These are phyloP conservation scores for Begonia fuchsioides DNA, from an alignment of 306 rosid species.

Conservation along the genomic window DNA sequence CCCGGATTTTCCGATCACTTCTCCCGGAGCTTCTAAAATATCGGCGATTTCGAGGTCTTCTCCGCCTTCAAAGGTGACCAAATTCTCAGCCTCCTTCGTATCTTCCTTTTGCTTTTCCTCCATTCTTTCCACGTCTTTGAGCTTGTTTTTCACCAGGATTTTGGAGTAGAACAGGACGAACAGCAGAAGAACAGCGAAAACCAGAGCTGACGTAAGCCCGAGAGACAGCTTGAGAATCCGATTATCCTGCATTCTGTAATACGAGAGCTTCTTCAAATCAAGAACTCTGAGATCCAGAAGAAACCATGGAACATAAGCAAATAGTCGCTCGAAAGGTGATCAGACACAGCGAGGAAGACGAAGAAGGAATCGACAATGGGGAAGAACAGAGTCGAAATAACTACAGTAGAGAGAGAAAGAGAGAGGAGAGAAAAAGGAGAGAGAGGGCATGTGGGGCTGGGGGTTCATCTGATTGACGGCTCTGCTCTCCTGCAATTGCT, in stretches of 20 bases:
- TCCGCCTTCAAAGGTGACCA: conserved; percentile 54
- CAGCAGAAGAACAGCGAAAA: conserved; percentile 25
- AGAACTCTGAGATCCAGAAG: too few species aligned
- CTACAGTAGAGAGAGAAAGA: too few species aligned
- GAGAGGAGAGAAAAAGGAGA: too few species aligned
- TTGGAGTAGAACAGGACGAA: conserved; percentile 27
- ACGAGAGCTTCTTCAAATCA: too few species aligned
- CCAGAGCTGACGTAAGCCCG: conserved; percentile 19
- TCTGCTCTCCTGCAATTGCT: too few species aligned
- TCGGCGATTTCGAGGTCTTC: conserved; percentile 63
- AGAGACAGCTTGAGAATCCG: conserved; percentile 36
- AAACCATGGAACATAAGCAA: too few species aligned
- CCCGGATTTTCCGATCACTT: conserved; percentile 84
- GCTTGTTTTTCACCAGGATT: conserved; percentile 17
- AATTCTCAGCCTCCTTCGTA: conserved; percentile 24
- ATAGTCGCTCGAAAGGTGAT: too few species aligned
- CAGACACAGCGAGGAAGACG: too few species aligned
- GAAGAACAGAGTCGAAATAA: too few species aligned
- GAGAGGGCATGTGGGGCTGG: too few species aligned
- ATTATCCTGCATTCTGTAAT: conserved; percentile 15
- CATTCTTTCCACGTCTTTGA: conserved; percentile 32
- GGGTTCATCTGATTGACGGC: too few species aligned
- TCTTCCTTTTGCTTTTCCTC: conserved; percentile 20
- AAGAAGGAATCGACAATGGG: too few species aligned
- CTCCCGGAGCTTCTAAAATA: conserved; percentile 88